Percentiles rank a stretch among this genome's conserved stretches.
Evolutionary conservation across 2,329 filamentous ascomycete species (phyloP).

Genomic region (Cladosporium cucumerinum): DNA sequence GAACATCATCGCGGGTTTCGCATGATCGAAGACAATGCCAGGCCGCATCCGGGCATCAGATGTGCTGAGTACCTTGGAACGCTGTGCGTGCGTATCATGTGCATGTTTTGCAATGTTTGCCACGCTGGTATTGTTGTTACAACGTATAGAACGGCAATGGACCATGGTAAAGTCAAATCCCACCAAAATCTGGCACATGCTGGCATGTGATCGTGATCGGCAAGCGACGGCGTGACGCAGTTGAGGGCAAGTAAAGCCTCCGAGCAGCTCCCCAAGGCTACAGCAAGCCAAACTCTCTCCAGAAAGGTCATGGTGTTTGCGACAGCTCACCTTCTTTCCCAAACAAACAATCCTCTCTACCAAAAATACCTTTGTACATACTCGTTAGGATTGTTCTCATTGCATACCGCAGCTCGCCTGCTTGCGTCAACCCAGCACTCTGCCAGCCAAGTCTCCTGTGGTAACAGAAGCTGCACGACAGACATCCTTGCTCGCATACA

Average conservation of each 20-base stretch:
- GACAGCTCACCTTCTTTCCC: slow-evolving; percentile 3
- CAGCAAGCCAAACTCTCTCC: not conserved
- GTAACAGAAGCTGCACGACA: not conserved
- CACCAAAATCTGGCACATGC: not conserved
- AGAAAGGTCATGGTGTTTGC: not conserved
- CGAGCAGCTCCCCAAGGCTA: not conserved
- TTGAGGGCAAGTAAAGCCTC: not conserved
- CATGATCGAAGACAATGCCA: not conserved
- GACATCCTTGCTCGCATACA: not conserved
- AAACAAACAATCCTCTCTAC: not conserved
- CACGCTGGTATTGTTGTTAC: not conserved
- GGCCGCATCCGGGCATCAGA: not conserved
- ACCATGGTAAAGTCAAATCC: not conserved
- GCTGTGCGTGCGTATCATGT: not conserved
- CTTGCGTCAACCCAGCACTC: not conserved
- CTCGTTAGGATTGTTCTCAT: not conserved
- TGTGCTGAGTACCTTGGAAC: not conserved
- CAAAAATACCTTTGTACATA: slow-evolving; percentile 10
- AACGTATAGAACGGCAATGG: not conserved
- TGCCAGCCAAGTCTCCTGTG: not conserved
- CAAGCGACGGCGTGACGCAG: not conserved
- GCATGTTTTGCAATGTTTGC: not conserved
- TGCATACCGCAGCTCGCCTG: not conserved
- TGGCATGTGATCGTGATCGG: slow-evolving; percentile 15
- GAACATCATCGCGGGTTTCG: not conserved